Percentiles rank a stretch among this genome's conserved stretches.
These are phyloP conservation scores for Striga hermonthica DNA, from an alignment of 305 asterid genomes.

Conservation along the genomic window DNA sequence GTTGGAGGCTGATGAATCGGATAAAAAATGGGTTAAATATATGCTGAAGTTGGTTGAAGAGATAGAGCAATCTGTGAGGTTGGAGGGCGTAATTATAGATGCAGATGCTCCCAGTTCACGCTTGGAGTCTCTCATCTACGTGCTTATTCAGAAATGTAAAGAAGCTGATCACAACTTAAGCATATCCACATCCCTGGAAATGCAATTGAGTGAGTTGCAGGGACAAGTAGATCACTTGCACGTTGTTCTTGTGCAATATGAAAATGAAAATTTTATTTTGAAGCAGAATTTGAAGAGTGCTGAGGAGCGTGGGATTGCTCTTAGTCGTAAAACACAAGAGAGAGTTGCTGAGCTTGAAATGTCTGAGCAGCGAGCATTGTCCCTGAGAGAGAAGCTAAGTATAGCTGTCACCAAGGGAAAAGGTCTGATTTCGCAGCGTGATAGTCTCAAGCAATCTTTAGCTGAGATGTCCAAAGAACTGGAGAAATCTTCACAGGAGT, in stretches of 20 bases:
- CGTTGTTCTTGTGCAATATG: constrained; percentile 49
- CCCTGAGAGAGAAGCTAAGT: constrained; percentile 93
- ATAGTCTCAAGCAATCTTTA: constrained; percentile 81
- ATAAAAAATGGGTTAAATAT: constrained; percentile 44
- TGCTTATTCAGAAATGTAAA: constrained; percentile 58
- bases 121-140: constrained; percentile 55
- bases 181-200: constrained; percentile 49
- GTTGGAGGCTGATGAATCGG: constrained; percentile 55
- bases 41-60: constrained; percentile 53
- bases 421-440: constrained; percentile 90
- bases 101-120: constrained; percentile 51
- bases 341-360: constrained; percentile 74
- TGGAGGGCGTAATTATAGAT: constrained; percentile 42
- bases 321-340: constrained; percentile 53
- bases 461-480: constrained; percentile 72
- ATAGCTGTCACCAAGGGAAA: constrained; percentile 97
- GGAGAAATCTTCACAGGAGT: constrained; percentile 75
- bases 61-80: constrained; percentile 54
- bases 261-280: constrained; percentile 63
- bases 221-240: constrained; percentile 59
- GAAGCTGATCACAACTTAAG: constrained; percentile 54
- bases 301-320: constrained; percentile 45
- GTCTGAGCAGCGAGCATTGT: constrained; percentile 83
- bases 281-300: constrained; percentile 64
- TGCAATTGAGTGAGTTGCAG: constrained; percentile 53